Base-by-base conservation (phyloP, 2,329 filamentous ascomycete genomes). In the Stemphylium vesicarium region DNA sequence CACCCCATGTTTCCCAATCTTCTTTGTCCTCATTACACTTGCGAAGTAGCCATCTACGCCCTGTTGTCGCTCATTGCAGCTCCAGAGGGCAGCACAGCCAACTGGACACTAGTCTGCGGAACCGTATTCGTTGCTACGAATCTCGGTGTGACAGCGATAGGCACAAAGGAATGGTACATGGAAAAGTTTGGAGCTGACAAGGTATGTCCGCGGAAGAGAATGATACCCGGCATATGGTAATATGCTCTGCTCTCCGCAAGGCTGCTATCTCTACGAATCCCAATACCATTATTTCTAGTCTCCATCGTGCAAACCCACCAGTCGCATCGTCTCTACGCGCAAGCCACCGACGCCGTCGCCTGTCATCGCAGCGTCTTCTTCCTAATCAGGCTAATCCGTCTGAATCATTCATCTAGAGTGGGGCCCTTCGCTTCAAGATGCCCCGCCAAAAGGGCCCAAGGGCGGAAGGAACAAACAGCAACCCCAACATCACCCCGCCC, bases 11-110 rank as follows among this genome's bases (percentile, higher is more conserved):
- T 98, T 75, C 80, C 80, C 39, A 80, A 82, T 53, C 75, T 96
- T 18, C 77, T 97, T 35, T 96, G 90, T 65, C 92, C 95, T 15
- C 95, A 99, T 77, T 99, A 98, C 75, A 90, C 90, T 3, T 91
- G 89, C 68, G 95, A 98, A 78, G 93, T 91, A 70, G 72, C 89
- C 36, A 85, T 97, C 54, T 98, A 99, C 73, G 71, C 92, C 16
- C 84, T 88, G n/a, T 77, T 99, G 61, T 84, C 91, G 2, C 77
- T 95, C 40, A 74, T 89, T 35, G 87, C 88, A 26, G 92, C 93
- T 1, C 92, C 93, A 0, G 67, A 77, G 7, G 89, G 87, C 10
- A 76, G 80, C 29, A 60, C 84, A 50, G 73, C 91, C 54, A 97
- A 96, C 75, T 84, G 79, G 71, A 94, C 93, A 0, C 74, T 97